Base-by-base conservation (phyloP, 2,329 filamentous ascomycete species). In the Graphium sp. region DNA sequence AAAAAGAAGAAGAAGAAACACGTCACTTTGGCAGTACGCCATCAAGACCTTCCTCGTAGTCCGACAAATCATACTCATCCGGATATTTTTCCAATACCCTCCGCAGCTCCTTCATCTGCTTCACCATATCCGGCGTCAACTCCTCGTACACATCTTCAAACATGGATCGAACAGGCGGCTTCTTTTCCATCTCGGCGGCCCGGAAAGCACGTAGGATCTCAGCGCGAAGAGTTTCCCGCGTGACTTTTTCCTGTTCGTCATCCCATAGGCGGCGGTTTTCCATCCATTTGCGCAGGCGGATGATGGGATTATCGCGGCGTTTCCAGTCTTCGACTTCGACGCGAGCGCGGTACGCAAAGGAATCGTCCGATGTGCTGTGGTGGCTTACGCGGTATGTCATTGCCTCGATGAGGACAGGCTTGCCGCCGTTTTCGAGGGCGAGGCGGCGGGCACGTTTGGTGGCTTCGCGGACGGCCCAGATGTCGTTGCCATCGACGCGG, bases 351-450 rank as follows among this genome's bases (percentile, higher is more conserved):
- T 98, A 98, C 1, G 89, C 89, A 44, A 94, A 98, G 16, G 80
- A 89, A 53, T 98, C 89, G 46, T 98, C 89, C 1, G 80, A 89
- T 1, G 89, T 98, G 52, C 83, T 93, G 56, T 98, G 89, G 48
- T 98, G 84, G 6, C 81, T 87, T 24, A 95, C 85, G n/a, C 89
- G 83, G 54, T 98, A 98, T 15, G 81, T 87, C 81, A 98, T 92
- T 32, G 84, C 84, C 54, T 98, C 89, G 22, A 98, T 77, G 6
- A 98, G 58, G 0, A 98, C 68, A 0, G 83, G 84, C 36, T 68
- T 72, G 4, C 82, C 80, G n/a, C 81, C 82, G 24, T 81, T 73
- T 32, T 77, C 60, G 4, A 95, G 62, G 0, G 87, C 85, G 44
- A 87, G 69, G 27, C 69, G 63, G 2, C 85, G 68, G 0, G 89